These are phyloP conservation scores for Epichloe gansuensis DNA, from an alignment of 2,329 filamentous ascomycete species.

Conservation along the genomic window DNA sequence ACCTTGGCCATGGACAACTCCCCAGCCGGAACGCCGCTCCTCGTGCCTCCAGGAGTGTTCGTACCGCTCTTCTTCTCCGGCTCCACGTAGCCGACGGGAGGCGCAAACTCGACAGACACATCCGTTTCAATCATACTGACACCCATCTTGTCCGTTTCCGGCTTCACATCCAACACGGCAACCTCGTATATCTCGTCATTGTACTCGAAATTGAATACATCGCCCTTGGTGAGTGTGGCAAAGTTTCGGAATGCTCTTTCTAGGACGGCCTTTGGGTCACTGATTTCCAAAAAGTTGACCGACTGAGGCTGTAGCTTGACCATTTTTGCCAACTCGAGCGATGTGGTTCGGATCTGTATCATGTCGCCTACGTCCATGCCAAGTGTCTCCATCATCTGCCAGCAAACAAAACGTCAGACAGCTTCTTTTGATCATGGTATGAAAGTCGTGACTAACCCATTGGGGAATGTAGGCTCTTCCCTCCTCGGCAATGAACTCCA, in stretches of 20 bases:
- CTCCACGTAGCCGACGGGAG: constrained; percentile 89
- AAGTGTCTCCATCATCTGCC: constrained; percentile 85
- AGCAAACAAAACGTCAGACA: background rate
- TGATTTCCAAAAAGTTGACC: constrained; percentile 88
- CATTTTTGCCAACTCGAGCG: constrained; percentile 76
- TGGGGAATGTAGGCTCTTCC: constrained; percentile 91
- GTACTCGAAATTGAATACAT: constrained; percentile 93
- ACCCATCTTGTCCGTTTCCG: constrained; percentile 66
- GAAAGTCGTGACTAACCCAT: constrained; percentile 50
- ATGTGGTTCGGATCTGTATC: constrained; percentile 88
- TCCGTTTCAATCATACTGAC: constrained; percentile 96
- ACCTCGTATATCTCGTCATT: constrained; percentile 92
- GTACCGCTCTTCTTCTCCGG: constrained; percentile 70
- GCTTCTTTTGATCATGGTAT: background rate
- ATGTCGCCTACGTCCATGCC: constrained; percentile 84
- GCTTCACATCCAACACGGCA: constrained; percentile 87
- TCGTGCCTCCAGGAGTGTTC: constrained; percentile 64
- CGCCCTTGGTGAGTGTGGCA: constrained; percentile 81
- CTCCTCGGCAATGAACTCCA: constrained; percentile 97
- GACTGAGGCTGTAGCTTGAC: constrained; percentile 97
- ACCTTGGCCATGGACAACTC: constrained; percentile 70
- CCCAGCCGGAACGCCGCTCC: constrained; percentile 56
- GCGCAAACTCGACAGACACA: constrained; percentile 88
- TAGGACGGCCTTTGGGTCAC: constrained; percentile 90
- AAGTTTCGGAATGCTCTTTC: constrained; percentile 96